Percentiles rank a stretch among this genome's conserved stretches.
Conservation (phyloP, 2,329 filamentous ascomycete genomes). For the Ophiostoma populinum region DNA sequence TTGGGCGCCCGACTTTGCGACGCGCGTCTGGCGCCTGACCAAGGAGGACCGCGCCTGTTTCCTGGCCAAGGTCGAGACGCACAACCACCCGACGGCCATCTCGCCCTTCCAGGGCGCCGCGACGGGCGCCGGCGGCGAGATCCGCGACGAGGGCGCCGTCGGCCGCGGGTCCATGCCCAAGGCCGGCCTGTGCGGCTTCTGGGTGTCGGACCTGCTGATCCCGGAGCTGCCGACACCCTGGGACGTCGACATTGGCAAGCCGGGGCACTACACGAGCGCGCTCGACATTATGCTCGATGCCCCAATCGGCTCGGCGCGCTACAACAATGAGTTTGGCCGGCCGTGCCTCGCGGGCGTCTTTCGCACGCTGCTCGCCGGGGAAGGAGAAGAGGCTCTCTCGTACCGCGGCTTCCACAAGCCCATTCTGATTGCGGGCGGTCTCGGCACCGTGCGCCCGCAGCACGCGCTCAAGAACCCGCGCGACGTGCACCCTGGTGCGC, state of each 20-base stretch:
- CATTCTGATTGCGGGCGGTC: constrained; percentile 93
- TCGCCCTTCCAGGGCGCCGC: constrained; percentile 86
- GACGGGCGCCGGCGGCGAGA: constrained; percentile 89
- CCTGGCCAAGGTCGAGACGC: constrained; percentile 88
- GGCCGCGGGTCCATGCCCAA: constrained; percentile 86
- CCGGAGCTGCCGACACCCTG: constrained; percentile 69
- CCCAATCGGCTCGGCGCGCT: constrained; percentile 83
- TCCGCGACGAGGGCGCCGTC: constrained; percentile 87
- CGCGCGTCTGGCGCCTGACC: constrained; percentile 71
- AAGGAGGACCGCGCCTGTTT: constrained; percentile 73
- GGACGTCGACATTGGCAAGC: constrained; percentile 82
- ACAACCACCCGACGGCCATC: constrained; percentile 94
- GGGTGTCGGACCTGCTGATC: constrained; percentile 84
- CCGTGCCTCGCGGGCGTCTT: constrained; percentile 83
- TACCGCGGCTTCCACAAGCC: constrained; percentile 92
- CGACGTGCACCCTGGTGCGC: constrained; percentile 71
- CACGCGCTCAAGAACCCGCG: constrained; percentile 73
- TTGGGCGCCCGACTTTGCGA: constrained; percentile 78
- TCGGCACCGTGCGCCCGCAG: constrained; percentile 80
- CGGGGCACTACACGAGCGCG: constrained; percentile 80
- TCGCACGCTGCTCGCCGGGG: constrained; percentile 64
- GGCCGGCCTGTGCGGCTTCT: constrained; percentile 81
- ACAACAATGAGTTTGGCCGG: constrained; percentile 95
- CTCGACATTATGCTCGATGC: constrained; percentile 96
- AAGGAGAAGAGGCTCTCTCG: constrained; percentile 37